Evolutionary conservation across 2,329 filamentous ascomycete species (phyloP), one percentile per base, ranked within the genome.

Genomic region (Ceratocystis alfenasii): DNA sequence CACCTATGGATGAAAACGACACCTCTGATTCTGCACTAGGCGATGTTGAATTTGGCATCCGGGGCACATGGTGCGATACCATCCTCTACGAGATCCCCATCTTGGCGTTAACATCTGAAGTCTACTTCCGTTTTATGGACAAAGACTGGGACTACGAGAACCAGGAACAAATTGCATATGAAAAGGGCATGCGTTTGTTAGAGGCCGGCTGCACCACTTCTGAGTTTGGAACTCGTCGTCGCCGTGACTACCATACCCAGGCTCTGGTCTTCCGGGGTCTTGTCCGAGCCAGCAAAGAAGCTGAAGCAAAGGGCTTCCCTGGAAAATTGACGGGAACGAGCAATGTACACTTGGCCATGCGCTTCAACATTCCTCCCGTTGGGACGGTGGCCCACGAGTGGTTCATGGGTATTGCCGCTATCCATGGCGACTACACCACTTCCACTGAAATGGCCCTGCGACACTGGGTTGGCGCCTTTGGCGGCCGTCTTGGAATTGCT

Each of bases 331-430:
- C 87, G 0, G 94, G 94, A 10, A 96, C 93, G 0, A 97, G 92
- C 75, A 99, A 99, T 72, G 94, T 99, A 3, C 93, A 97, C 74
- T 85, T 99, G 70, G 94, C 94, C 10, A 96, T 95, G 90, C 88
- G 90, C 72, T 93, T 95, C 76, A 86, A 85, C 57, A 84, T 96
- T 59, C 78, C 85, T 2, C 91, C 94, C 0, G 83, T 97, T 12
- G 94, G 94, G 4, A 99, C 94, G 0, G 83, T 85, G 1, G 94
- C 94, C 0, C 94, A 99, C 73, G 94, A 99, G 77, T 99, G 94
- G 94, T 97, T 96, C 79, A 99, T 99, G 94, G 92, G 90, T 53
- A 93, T 95, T 69, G 94, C 94, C 0, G 92, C 94, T 48, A 90
- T 96, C 70, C 89, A 87, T 3, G 82, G 90, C 69, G 84, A 96